A percentile compares a stretch with the other conserved stretches of the same genome.
These are phyloP conservation scores for Citrus sinensis DNA, from an alignment of 345 rosid species.

Conservation along the genomic window DVS_A1.0 CM039164.1:3991501-3992000, in stretches of 20 bases:
- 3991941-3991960: background rate
- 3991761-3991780: conserved; percentile 35
- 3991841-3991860: conserved; percentile 37
- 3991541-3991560: conserved; percentile 26
- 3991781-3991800: conserved; percentile 39
- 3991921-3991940: conserved; percentile 31
- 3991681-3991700: background rate
- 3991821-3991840: conserved; percentile 29
- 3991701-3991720: conserved; percentile 9
- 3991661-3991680: too few species aligned
- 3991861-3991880: conserved; percentile 41
- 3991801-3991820: conserved; percentile 32
- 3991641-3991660: background rate
- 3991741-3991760: conserved; percentile 35
- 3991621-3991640: background rate
- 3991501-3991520: conserved; percentile 41
- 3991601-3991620: background rate
- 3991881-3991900: conserved; percentile 36
- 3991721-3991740: conserved; percentile 18
- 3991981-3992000: too few species aligned
- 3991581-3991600: conserved; percentile 21
- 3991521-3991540: conserved; percentile 29
- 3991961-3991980: background rate
- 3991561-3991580: conserved; percentile 25
- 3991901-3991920: conserved; percentile 33